phyloP scores from a whole-genome alignment of 2,329 filamentous ascomycete species.

The Neoarthrinium moseri region DNA sequence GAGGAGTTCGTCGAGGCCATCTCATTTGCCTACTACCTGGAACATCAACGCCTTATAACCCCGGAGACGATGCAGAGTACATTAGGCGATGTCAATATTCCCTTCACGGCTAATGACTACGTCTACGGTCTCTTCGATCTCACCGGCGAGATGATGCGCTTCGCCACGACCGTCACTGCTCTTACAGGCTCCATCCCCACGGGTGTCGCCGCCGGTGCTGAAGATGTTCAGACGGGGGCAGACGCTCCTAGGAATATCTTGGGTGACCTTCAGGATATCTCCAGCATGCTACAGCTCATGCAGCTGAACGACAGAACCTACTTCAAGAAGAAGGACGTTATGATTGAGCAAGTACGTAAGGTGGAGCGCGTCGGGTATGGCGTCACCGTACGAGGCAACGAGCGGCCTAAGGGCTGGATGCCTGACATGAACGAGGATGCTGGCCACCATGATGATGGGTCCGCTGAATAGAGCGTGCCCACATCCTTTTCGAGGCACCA shows the following conservation, averaged over 20 bases:
- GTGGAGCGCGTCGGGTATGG: constrained; percentile 91
- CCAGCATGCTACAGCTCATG: constrained; percentile 74
- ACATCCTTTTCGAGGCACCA: too few species aligned
- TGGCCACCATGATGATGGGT: constrained; percentile 3
- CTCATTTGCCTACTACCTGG: constrained; percentile 85
- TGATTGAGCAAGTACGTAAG: constrained; percentile 87
- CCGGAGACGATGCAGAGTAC: constrained; percentile 56
- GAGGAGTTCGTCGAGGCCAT: constrained; percentile 95
- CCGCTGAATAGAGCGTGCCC: not conserved
- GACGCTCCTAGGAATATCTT: constrained; percentile 61
- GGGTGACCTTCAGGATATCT: constrained; percentile 75
- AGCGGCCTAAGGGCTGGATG: constrained; percentile 28
- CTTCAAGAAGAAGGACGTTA: constrained; percentile 79
- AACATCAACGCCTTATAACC: constrained; percentile 71
- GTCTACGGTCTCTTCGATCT: constrained; percentile 89
- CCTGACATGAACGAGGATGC: constrained; percentile 9
- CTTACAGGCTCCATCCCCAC: constrained; percentile 58
- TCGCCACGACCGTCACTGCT: constrained; percentile 85
- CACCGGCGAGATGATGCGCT: constrained; percentile 95
- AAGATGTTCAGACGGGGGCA: constrained; percentile 42
- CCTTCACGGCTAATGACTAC: constrained; percentile 80
- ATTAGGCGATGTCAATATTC: constrained; percentile 50
- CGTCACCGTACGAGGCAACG: constrained; percentile 68
- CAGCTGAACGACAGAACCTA: constrained; percentile 58
- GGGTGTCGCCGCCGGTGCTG: constrained; percentile 31